Base-by-base conservation (phyloP, 2,329 filamentous ascomycete species). In the Arthrocladium fulminans region DNA sequence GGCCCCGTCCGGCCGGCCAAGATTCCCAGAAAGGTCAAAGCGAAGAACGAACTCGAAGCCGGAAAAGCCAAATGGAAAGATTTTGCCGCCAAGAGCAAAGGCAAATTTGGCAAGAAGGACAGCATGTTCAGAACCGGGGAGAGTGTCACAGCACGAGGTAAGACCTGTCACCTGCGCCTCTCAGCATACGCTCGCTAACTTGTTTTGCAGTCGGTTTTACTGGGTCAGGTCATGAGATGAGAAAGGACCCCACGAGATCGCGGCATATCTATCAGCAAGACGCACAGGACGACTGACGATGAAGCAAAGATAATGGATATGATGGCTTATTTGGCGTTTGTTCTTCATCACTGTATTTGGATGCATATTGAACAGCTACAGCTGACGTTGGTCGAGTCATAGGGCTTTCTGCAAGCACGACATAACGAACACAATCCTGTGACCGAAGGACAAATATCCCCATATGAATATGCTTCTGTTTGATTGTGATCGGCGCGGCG, bases 41-140 rank as follows among this genome's bases (percentile, higher is more conserved):
- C 90, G 60, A 92, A 83, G 53, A 92, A 89, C 65, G 87, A 94
- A 63, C 76, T 97, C 20, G 90, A 97, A 70, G 86, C 82, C 54
- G 84, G 85, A 61, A 94, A 95, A 73, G 86, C 72, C 61, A 95
- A 92, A 64, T 98, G 92, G 92, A 85, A 96, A 64, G 86, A 94
- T 55, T 98, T 95, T 66, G 85, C 81, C 56, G 74, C 76, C 61
- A 95, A 94, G 65, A 73, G 74, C 51, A 81, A 80, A 62, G 55
- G 53, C 24, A 89, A 87, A 63, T 72, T 80, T 47, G 65, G 65
- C 20, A 90, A 90, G 71, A 95, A 95, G 69, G 87, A 95, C 42
- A 94, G 88, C 74, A 96, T 96, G 89, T 96, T 96, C 65, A 82
- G 89, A 40, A 96, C 89, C 2, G 88, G 88, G 0, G 88, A 94